phyloP scores from a whole-genome alignment of 306 rosid species.

The Casuarina glauca region DNA sequence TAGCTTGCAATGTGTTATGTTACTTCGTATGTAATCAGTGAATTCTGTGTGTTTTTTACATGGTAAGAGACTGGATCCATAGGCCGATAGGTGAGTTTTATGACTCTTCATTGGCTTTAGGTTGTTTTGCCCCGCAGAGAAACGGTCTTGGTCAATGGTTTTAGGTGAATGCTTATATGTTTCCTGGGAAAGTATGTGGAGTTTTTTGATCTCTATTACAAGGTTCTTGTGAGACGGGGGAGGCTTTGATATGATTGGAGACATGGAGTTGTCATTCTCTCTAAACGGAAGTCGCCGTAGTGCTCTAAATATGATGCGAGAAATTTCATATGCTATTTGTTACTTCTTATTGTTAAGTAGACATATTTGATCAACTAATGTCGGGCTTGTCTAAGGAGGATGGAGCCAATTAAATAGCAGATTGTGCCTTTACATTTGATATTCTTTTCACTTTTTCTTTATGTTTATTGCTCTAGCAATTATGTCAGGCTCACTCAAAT shows the following conservation, averaged over 20 bases:
- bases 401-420: neutral
- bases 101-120: neutral
- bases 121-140: neutral
- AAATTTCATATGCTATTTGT: neutral
- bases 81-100: neutral
- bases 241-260: neutral
- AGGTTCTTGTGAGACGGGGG: neutral
- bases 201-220: neutral
- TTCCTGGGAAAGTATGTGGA: neutral
- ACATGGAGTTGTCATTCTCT: neutral
- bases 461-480: neutral
- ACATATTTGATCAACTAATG: neutral
- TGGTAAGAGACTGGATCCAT: neutral
- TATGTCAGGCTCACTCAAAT: neutral
- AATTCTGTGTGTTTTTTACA: neutral
- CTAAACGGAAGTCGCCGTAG: neutral
- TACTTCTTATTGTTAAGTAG: neutral
- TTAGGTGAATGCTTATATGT: neutral
- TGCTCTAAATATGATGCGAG: neutral
- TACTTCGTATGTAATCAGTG: neutral
- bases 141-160: conserved; percentile 16
- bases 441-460: too few relatives aligned
- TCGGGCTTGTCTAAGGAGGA: neutral
- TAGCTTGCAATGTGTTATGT: neutral
- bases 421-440: neutral